Conservation (phyloP, 2,329 filamentous ascomycete genomes). For the Arthrobotrys conoides region DNA sequence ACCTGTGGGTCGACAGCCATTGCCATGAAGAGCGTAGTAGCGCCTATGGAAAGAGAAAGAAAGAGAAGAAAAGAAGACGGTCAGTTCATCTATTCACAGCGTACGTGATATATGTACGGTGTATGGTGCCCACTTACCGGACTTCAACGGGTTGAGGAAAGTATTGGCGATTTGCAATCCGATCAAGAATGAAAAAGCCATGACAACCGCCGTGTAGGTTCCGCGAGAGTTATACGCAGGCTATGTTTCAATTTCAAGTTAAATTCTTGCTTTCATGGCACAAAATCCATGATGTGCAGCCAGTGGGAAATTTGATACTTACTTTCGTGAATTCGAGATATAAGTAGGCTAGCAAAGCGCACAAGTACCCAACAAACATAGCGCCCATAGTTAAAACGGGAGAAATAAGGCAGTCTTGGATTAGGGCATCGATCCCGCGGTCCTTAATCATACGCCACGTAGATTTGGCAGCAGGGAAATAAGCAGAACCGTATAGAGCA, state of each 20-base stretch:
- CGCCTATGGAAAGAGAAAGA: neutral
- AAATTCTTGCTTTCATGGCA: neutral
- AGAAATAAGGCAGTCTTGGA: slow-evolving; percentile 83
- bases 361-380: slow-evolving; percentile 86
- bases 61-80: too few relatives aligned
- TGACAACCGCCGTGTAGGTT: slow-evolving; percentile 80
- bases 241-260: slow-evolving; percentile 9
- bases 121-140: slow-evolving; percentile 74
- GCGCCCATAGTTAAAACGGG: slow-evolving; percentile 79
- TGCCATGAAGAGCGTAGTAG: slow-evolving; percentile 9
- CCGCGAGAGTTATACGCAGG: slow-evolving; percentile 63
- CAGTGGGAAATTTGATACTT: slow-evolving; percentile 73
- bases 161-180: slow-evolving; percentile 90
- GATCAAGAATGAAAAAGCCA: slow-evolving; percentile 89
- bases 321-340: slow-evolving; percentile 88
- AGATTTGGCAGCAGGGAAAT: slow-evolving; percentile 87
- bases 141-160: slow-evolving; percentile 88
- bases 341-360: slow-evolving; percentile 85
- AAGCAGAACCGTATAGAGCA: slow-evolving; percentile 90
- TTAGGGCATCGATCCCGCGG: slow-evolving; percentile 88
- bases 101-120: neutral
- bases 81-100: neutral
- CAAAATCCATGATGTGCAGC: neutral
- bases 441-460: slow-evolving; percentile 93
- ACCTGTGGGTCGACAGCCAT: slow-evolving; percentile 79